Percentiles rank a stretch among this genome's conserved stretches.
Conservation (phyloP, 805 yeast species). For the Saturnispora gosingensis region DNA sequence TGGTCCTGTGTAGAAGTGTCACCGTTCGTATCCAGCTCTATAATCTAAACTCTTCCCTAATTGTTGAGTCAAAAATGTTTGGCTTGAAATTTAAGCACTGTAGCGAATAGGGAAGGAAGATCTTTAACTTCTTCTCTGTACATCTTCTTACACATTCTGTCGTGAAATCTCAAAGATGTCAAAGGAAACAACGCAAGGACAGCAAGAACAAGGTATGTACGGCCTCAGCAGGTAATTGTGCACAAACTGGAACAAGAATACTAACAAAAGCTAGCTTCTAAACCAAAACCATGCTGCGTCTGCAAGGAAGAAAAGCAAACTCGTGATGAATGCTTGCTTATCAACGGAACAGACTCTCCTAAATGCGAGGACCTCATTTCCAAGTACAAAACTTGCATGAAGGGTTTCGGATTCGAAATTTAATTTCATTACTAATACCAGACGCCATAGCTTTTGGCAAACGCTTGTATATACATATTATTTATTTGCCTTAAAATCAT, state of each 20-base stretch:
- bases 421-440: slow-evolving; percentile 13
- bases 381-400: slow-evolving; percentile 82
- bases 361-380: slow-evolving; percentile 67
- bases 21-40: too few species aligned
- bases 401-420: slow-evolving; percentile 73
- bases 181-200: slow-evolving; percentile 12
- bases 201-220: slow-evolving; percentile 18
- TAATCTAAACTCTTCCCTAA: too few species aligned
- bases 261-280: slow-evolving; percentile 21
- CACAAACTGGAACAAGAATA: too few species aligned
- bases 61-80: too few species aligned
- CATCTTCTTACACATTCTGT: not conserved
- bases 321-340: slow-evolving; percentile 81
- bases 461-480: not conserved
- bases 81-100: not conserved
- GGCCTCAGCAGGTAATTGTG: too few species aligned
- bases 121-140: not conserved
- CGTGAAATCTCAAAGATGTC: not conserved
- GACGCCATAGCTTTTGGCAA: not conserved
- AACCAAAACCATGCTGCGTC: slow-evolving; percentile 96
- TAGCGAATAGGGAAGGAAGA: not conserved
- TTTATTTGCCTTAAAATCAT: not conserved
- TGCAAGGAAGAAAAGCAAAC: slow-evolving; percentile 53
- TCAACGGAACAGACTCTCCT: slow-evolving; percentile 74
- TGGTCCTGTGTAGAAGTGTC: too few species aligned